Base-by-base conservation (phyloP, 192 early-diverging fungal genomes). In the Pilobolus umbonatus region DNA sequence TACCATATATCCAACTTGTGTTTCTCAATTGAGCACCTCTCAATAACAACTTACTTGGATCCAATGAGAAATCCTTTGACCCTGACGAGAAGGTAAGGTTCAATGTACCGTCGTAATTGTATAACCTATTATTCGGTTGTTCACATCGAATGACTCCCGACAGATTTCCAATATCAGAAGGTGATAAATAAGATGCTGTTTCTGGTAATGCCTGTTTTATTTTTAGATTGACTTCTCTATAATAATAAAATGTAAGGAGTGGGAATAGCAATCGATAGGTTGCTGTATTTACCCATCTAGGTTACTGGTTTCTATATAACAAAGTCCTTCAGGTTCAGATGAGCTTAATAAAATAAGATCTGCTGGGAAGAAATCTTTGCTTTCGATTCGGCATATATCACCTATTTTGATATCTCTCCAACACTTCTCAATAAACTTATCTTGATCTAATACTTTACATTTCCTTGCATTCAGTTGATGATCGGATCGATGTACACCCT, bases 291-390 rank as follows among this genome's bases (percentile, higher is more conserved):
- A 66, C 69, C 71, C 95, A 72, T 98, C 95, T 21, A 98, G 75
- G 65, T 96, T 95, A 59, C 88, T 90, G 44, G 95, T 98, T 75
- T 98, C 95, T 49, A 96, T 92, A 71, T 96, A 98, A 64, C 89
- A 92, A 47, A 95, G 78, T 25, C 89, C 94, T 60, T 98, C 94
- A 15, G 93, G 94, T 72, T 95, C 94, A 19, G 85, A 88, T 38
- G 84, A 88, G 64, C 88, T 89, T 4, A 98, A 60, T 5, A 98
- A 53, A 40, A 98, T 79, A 53, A 98, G 67, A 69, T 98, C 95
- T 0, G 95, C 95, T 1, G 93, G 92, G 66, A 98, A 90, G 39
- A 87, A 87, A 55, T 91, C 85, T 15, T 83, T 81, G 63, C 88
- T 93, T 62, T 92, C 88, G 17, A 98, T 77, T 15, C 92, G 77